phyloP scores from a whole-genome alignment of 768 basidiomycete genomes.

The Amylocystis lapponica region DNA sequence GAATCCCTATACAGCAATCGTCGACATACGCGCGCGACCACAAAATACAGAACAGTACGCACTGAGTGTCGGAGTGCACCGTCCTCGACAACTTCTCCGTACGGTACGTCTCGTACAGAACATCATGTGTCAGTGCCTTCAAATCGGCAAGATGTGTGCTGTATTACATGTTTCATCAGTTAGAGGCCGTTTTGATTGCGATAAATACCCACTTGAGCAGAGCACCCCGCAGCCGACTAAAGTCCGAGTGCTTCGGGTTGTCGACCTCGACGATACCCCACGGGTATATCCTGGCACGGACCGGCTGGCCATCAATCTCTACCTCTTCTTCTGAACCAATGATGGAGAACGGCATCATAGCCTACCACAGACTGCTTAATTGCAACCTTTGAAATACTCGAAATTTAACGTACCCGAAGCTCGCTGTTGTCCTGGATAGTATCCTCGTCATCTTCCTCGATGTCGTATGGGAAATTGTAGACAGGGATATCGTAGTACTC shows the following conservation, averaged over 20 bases:
- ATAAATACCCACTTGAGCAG: slow-evolving; percentile 65
- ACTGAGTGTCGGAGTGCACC: slow-evolving; percentile 76
- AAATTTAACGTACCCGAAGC: slow-evolving; percentile 59
- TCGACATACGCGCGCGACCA: not conserved
- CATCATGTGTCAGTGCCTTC: slow-evolving; percentile 90
- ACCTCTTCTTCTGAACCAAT: slow-evolving; percentile 97
- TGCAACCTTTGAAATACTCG: not conserved
- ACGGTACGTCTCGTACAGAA: slow-evolving; percentile 94
- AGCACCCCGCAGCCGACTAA: slow-evolving; percentile 86
- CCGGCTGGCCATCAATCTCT: slow-evolving; percentile 84
- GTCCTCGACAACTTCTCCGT: slow-evolving; percentile 94
- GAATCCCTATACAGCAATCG: slow-evolving; percentile 50
- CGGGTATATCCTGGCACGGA: slow-evolving; percentile 93
- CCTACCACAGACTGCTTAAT: slow-evolving; percentile 35
- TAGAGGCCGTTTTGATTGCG: not conserved
- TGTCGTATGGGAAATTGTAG: slow-evolving; percentile 99
- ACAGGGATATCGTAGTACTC: slow-evolving; percentile 97
- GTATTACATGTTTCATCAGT: slow-evolving; percentile 6
- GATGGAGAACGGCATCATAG: slow-evolving; percentile 92
- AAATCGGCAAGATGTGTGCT: slow-evolving; percentile 94
- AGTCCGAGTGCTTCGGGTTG: slow-evolving; percentile 99
- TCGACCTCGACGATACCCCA: slow-evolving; percentile 99
- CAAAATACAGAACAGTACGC: slow-evolving; percentile 20
- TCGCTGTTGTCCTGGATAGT: slow-evolving; percentile 97
- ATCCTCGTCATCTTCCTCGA: slow-evolving; percentile 98